phyloP scores from a whole-genome alignment of 495 filamentous ascomycete genomes.

The Bryoglossum gracile region DNA sequence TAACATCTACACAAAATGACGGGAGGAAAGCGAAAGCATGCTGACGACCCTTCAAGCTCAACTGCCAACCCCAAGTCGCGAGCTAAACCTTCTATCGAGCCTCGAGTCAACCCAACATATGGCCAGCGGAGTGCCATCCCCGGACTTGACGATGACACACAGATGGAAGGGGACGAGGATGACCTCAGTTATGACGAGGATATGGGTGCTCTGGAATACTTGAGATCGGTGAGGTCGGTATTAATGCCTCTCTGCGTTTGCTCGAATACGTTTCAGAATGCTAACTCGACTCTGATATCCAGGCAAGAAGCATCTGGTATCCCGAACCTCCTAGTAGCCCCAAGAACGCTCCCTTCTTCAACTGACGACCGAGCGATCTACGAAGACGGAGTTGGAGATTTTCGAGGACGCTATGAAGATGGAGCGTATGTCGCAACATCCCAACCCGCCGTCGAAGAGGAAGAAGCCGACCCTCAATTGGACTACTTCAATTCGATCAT shows the following conservation, averaged over 20 bases:
- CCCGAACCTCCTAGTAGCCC: constrained; percentile 35
- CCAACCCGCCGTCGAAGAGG: constrained; percentile 16
- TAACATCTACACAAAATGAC: constrained; percentile 5
- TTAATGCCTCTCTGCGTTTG: too few species aligned
- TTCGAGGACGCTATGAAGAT: constrained; percentile 57
- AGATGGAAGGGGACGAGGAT: constrained; percentile 43
- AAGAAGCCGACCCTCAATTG: constrained; percentile 40
- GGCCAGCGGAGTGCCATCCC: constrained; percentile 76
- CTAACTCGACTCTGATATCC: constrained; percentile 19
- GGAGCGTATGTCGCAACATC: constrained; percentile 49
- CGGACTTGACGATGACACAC: constrained; percentile 49
- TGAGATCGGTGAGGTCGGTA: constrained; percentile 69
- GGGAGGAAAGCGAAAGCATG: constrained; percentile 18
- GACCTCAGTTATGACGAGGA: constrained; percentile 51
- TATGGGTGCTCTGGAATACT: constrained; percentile 62
- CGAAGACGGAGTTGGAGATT: constrained; percentile 37
- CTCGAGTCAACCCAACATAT: constrained; percentile 49
- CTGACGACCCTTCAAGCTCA: not conserved
- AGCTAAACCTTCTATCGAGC: constrained; percentile 13
- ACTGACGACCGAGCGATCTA: constrained; percentile 36
- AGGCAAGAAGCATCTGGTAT: constrained; percentile 32
- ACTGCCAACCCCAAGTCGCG: constrained; percentile 17
- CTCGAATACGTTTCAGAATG: too few species aligned
- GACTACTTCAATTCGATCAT: constrained; percentile 58
- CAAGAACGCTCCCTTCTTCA: constrained; percentile 21